A percentile compares a stretch with the other conserved stretches of the same genome.
These are phyloP conservation scores for Acacia acuminata DNA, from an alignment of 306 rosid species.

Conservation along the genomic window DNA sequence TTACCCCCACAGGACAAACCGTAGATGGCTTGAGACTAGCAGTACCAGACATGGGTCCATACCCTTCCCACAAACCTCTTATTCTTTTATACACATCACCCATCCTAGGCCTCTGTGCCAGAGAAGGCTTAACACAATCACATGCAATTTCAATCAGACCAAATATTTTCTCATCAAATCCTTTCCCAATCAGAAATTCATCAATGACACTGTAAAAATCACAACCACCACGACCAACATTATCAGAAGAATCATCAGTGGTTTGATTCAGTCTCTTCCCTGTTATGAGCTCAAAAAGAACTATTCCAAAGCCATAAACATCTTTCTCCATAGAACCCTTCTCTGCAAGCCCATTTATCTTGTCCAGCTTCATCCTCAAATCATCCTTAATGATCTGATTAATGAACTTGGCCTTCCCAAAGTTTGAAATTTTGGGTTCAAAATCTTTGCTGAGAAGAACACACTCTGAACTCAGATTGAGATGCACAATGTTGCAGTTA, in stretches of 20 bases:
- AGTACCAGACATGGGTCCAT: slow-evolving; percentile 13
- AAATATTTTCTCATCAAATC: slow-evolving; percentile 32
- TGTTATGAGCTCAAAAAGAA: slow-evolving; percentile 45
- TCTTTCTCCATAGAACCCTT: slow-evolving; percentile 31
- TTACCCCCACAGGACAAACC: slow-evolving; percentile 2
- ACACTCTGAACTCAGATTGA: slow-evolving; percentile 33
- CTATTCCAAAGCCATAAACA: slow-evolving; percentile 43
- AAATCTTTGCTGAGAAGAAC: slow-evolving; percentile 40
- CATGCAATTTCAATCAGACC: slow-evolving; percentile 28
- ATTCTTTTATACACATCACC: slow-evolving; percentile 21
- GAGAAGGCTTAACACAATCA: slow-evolving; percentile 33
- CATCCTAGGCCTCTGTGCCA: slow-evolving; percentile 40
- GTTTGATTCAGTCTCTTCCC: slow-evolving; percentile 17
- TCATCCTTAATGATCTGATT: background rate
- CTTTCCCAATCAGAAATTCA: slow-evolving; percentile 27
- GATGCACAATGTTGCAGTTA: slow-evolving; percentile 32
- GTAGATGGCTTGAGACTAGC: background rate
- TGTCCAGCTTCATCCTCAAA: slow-evolving; percentile 5
- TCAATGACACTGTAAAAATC: slow-evolving; percentile 27
- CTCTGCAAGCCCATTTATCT: slow-evolving; percentile 16
- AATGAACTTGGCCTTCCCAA: slow-evolving; percentile 30
- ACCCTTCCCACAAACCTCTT: slow-evolving; percentile 24
- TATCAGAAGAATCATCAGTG: slow-evolving; percentile 23
- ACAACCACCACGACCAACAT: background rate
- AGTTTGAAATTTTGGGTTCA: slow-evolving; percentile 42